These are phyloP conservation scores for Fusarium sambucinum DNA, from an alignment of 2,329 filamentous ascomycete genomes.

Conservation along the genomic window DNA sequence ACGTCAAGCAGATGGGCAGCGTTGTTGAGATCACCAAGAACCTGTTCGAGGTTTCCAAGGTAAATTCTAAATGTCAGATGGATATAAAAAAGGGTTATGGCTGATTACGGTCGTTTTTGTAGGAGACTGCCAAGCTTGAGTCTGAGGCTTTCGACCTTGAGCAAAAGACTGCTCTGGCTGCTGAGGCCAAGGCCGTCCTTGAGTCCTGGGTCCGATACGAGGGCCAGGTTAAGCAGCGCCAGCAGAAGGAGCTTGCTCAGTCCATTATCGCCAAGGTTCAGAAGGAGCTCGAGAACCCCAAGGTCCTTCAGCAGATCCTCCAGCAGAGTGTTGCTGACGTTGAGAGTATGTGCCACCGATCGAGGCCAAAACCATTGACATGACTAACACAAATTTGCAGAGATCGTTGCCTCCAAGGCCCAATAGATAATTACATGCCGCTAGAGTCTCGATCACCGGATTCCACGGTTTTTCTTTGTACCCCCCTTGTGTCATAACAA, in stretches of 20 bases:
- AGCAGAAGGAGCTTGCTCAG: conserved; percentile 96
- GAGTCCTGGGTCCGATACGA: conserved; percentile 99
- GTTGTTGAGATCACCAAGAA: conserved; percentile 98
- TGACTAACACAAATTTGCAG: conserved; percentile 58
- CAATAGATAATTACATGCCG: conserved; percentile 64
- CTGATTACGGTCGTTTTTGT: conserved; percentile 46
- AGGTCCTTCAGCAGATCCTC: conserved; percentile 95
- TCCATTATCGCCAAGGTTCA: conserved; percentile 95
- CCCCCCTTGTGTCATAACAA: conserved; percentile 64
- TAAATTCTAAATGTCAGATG: conserved; percentile 57
- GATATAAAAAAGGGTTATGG: conserved; percentile 16
- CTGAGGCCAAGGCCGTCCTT: conserved; percentile 93
- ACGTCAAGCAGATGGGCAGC: conserved; percentile 91
- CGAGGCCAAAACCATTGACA: not conserved
- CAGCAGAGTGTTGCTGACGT: conserved; percentile 96
- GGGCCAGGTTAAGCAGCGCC: conserved; percentile 97
- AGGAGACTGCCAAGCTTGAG: conserved; percentile 98
- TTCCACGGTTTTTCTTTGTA: conserved; percentile 64
- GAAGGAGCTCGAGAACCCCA: conserved; percentile 99
- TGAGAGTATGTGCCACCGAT: conserved; percentile 75
- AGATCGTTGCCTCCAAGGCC: conserved; percentile 72
- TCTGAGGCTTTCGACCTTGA: conserved; percentile 96
- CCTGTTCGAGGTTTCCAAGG: conserved; percentile 98
- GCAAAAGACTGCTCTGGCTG: conserved; percentile 91
- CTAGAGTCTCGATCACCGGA: conserved; percentile 55